Conservation (phyloP, 2,329 filamentous ascomycete genomes). For the Coniosporium tulheliwenetii region DNA sequence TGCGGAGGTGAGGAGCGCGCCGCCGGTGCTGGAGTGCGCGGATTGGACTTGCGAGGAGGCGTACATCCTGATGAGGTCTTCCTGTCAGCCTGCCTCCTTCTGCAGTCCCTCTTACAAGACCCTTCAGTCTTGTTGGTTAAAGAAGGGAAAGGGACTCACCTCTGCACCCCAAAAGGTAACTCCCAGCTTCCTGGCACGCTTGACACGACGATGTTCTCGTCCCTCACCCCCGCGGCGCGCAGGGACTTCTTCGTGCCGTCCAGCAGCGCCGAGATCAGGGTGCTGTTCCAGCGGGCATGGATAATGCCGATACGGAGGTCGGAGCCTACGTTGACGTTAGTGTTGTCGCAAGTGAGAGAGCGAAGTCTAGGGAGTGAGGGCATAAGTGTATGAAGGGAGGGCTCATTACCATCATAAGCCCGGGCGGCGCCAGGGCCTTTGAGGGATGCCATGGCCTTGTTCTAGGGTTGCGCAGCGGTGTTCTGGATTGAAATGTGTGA, state of each 20-base stretch:
- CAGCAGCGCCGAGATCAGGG: conserved; percentile 75
- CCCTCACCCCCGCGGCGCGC: conserved; percentile 61
- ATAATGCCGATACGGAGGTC: conserved; percentile 82
- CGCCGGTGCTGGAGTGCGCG: conserved; percentile 33
- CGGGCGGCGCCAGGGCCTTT: conserved; percentile 49
- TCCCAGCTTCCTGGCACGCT: conserved; percentile 91
- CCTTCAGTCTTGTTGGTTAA: neutral
- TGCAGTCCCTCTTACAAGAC: too few species aligned
- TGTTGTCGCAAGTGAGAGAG: conserved; percentile 40
- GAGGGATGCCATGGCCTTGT: conserved; percentile 30
- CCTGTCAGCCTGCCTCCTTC: conserved; percentile 1
- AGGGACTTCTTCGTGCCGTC: conserved; percentile 67
- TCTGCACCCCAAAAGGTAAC: conserved; percentile 76
- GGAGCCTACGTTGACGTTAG: conserved; percentile 39
- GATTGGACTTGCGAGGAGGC: conserved; percentile 76
- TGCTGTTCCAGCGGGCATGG: conserved; percentile 87
- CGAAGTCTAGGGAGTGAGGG: conserved; percentile 25
- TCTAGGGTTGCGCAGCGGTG: too few species aligned
- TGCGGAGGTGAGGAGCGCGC: conserved; percentile 48
- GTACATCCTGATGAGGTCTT: conserved; percentile 45
- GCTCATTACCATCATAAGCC: conserved; percentile 36
- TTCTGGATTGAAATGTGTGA: too few species aligned
- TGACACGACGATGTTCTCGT: conserved; percentile 77
- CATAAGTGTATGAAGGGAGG: conserved; percentile 1
- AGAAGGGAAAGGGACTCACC: conserved; percentile 34